A percentile compares a stretch with the other conserved stretches of the same genome.
Evolutionary conservation across 1,139 yeast species (phyloP).

Genomic region (Blastobotrys indianensis): DNA sequence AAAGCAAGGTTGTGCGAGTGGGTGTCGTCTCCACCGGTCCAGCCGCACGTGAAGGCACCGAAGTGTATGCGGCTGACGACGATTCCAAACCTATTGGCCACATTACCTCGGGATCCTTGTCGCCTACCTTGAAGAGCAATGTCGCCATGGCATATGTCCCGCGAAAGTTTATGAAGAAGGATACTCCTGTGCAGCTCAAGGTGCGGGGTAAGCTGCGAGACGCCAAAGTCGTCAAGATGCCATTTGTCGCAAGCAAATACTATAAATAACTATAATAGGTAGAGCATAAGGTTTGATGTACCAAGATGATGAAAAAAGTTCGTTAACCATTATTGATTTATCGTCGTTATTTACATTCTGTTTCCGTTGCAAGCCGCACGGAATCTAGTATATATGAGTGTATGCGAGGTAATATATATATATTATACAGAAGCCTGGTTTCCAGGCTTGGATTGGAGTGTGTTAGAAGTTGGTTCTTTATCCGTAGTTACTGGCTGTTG

Average conservation of each 20-base stretch:
- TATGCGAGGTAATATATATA: too few species aligned
- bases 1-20: constrained; percentile 60
- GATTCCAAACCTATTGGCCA: constrained; percentile 56
- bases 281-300: too few species aligned
- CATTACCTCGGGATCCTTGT: constrained; percentile 85
- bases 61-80: constrained; percentile 50
- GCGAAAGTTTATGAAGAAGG: constrained; percentile 67
- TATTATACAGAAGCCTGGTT: too few species aligned
- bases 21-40: constrained; percentile 79
- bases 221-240: constrained; percentile 71
- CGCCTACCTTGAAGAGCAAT: constrained; percentile 74
- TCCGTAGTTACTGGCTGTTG: too few species aligned
- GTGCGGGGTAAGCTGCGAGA: constrained; percentile 80
- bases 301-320: too few species aligned
- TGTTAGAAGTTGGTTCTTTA: too few species aligned
- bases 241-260: constrained; percentile 72
- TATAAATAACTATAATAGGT: constrained; percentile 48
- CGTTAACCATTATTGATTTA: too few species aligned
- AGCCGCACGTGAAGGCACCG: constrained; percentile 83
- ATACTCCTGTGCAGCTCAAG: constrained; percentile 66
- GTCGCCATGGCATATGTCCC: constrained; percentile 89
- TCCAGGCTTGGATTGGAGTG: too few species aligned
- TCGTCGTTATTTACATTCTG: too few species aligned
- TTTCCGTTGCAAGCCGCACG: too few species aligned
- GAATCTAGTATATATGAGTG: too few species aligned